A percentile compares a stretch with the other conserved stretches of the same genome.
Conservation (phyloP, 2,329 filamentous ascomycete species). For the Ilyonectria destructans region DNA sequence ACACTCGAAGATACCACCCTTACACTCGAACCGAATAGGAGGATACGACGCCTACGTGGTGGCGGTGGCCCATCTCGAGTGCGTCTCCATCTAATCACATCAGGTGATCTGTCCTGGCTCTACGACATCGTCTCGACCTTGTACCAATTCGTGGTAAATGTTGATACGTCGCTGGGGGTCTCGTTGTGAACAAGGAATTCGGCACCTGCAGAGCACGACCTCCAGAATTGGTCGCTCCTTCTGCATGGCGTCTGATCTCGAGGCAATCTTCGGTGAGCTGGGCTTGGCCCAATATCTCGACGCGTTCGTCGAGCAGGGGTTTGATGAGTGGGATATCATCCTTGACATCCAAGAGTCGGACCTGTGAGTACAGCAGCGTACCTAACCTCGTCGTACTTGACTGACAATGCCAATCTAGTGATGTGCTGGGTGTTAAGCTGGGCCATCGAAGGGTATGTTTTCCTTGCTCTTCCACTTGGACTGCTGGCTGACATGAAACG, state of each 20-base stretch:
- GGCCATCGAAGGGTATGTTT: conserved; percentile 82
- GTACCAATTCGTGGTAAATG: conserved; percentile 15
- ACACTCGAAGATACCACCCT: not conserved
- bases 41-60: not conserved
- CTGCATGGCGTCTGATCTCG: conserved; percentile 72
- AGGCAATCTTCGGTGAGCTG: conserved; percentile 79
- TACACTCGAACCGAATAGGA: not conserved
- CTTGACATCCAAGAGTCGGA: conserved; percentile 89
- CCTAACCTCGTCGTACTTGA: not conserved
- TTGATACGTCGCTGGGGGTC: conserved; percentile 14
- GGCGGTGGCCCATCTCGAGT: not conserved
- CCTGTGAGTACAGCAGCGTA: conserved; percentile 69
- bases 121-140: not conserved
- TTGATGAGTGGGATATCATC: conserved; percentile 88
- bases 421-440: conserved; percentile 83
- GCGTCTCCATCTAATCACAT: not conserved
- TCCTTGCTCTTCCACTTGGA: conserved; percentile 26
- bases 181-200: conserved; percentile 33
- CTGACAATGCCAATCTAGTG: conserved; percentile 63
- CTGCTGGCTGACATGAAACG: conserved; percentile 28
- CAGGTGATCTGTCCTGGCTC: not conserved
- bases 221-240: conserved; percentile 37
- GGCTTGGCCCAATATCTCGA: conserved; percentile 85
- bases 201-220: conserved; percentile 29
- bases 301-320: conserved; percentile 83